phyloP scores from a whole-genome alignment of 2,329 filamentous ascomycete genomes.

The Cryphonectria japonica region DNA sequence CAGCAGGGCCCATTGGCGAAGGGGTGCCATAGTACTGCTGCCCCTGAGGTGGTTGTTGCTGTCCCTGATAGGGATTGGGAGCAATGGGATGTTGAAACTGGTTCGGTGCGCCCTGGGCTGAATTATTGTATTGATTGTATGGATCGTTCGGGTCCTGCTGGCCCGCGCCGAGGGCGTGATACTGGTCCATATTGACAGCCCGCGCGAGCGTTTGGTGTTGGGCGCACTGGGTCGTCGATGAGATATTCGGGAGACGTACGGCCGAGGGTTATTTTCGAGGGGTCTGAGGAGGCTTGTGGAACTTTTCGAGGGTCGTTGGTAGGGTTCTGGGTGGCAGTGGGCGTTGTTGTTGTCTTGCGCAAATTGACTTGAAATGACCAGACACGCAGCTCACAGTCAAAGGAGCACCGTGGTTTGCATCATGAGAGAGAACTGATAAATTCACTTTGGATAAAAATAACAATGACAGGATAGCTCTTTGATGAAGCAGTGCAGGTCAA shows the following conservation, averaged over 20 bases:
- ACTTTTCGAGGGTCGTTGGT: neutral
- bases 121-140: conserved; percentile 39
- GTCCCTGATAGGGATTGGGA: conserved; percentile 58
- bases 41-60: conserved; percentile 38
- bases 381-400: neutral
- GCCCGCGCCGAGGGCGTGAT: conserved; percentile 55
- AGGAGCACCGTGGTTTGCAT: conserved; percentile 1
- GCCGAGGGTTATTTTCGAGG: neutral
- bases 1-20: conserved; percentile 34
- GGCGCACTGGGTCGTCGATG: neutral
- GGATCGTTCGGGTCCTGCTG: conserved; percentile 58
- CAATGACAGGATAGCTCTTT: neutral
- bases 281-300: neutral
- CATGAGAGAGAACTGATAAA: neutral
- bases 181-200: conserved; percentile 45
- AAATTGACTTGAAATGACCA: neutral
- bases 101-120: conserved; percentile 44
- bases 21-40: conserved; percentile 47
- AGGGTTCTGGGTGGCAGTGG: neutral
- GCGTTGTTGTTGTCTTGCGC: neutral
- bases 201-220: neutral
- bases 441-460: neutral
- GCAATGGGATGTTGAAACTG: conserved; percentile 59
- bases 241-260: neutral
- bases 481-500: neutral